Conservation (phyloP, 768 basidiomycete species). For the Naematelia encephala region DNA sequence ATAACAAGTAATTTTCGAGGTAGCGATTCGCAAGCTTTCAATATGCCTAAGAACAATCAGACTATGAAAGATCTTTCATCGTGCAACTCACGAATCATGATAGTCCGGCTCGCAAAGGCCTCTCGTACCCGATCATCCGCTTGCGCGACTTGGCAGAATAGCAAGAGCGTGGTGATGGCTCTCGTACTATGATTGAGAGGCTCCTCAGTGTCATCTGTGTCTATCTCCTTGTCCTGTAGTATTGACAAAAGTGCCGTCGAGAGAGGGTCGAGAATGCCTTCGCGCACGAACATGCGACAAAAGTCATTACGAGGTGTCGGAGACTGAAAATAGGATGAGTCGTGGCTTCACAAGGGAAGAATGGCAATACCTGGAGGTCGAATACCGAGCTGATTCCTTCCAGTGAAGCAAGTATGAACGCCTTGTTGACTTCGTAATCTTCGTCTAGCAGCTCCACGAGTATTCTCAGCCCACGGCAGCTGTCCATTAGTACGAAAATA, state of each 20-base stretch:
- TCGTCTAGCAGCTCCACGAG: conserved; percentile 95
- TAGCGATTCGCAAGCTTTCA: conserved; percentile 81
- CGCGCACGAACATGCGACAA: conserved; percentile 95
- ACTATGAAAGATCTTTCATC: conserved; percentile 19
- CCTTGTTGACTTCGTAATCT: conserved; percentile 85
- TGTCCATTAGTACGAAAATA: conserved; percentile 43
- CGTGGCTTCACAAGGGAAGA: not conserved
- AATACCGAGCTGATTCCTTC: conserved; percentile 95
- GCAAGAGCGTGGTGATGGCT: conserved; percentile 81
- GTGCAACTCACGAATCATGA: conserved; percentile 84
- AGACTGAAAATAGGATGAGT: conserved; percentile 57
- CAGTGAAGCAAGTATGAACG: conserved; percentile 86
- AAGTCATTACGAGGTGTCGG: conserved; percentile 98
- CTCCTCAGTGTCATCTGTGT: conserved; percentile 64
- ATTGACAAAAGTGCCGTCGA: conserved; percentile 85
- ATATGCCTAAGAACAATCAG: conserved; percentile 59
- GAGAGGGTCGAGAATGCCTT: conserved; percentile 88
- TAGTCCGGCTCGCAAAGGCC: conserved; percentile 83
- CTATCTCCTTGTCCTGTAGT: conserved; percentile 62
- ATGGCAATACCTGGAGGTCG: conserved; percentile 63
- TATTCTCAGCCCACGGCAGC: conserved; percentile 90
- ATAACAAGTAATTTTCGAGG: conserved; percentile 83
- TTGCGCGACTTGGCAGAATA: conserved; percentile 96
- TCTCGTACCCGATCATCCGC: conserved; percentile 89
- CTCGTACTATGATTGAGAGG: conserved; percentile 77